Conservation (phyloP, 495 filamentous ascomycete genomes). For the Lophium mytilinum region DNA sequence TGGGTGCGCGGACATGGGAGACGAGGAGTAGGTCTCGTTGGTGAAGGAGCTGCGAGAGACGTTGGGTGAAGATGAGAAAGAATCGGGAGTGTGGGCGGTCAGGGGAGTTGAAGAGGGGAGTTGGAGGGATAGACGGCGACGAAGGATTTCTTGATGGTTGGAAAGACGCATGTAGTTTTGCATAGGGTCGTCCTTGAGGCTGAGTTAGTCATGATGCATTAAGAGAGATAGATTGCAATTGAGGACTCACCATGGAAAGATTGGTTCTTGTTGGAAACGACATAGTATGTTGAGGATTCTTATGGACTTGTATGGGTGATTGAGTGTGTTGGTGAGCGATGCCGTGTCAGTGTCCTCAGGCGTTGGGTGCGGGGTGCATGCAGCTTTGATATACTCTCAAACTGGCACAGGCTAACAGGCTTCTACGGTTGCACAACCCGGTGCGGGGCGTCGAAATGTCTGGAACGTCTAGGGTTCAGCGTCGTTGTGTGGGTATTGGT, state of each 20-base stretch:
- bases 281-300: not conserved
- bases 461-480: not conserved
- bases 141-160: conserved; percentile 26
- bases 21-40: not conserved
- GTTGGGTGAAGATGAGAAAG: conserved; percentile 16
- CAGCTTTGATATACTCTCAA: not conserved
- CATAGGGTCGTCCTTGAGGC: conserved; percentile 8
- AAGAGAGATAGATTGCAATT: not conserved
- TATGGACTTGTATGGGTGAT: not conserved
- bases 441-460: not conserved
- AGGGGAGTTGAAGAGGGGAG: conserved; percentile 15
- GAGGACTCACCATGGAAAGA: conserved; percentile 1
- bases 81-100: conserved; percentile 17
- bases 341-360: not conserved
- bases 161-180: conserved; percentile 23
- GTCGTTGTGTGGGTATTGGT: conserved; percentile 1
- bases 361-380: not conserved
- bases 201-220: conserved; percentile 1
- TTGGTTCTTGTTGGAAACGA: not conserved
- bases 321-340: not conserved
- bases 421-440: not conserved
- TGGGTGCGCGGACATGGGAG: conserved; percentile 1
- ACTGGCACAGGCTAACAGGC: not conserved
- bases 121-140: conserved; percentile 24
- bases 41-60: not conserved